Evolutionary conservation across 2,329 filamentous ascomycete species (phyloP), one percentile per base, ranked within the genome.

Genomic region (Graphiopsis chlorocephala): DNA sequence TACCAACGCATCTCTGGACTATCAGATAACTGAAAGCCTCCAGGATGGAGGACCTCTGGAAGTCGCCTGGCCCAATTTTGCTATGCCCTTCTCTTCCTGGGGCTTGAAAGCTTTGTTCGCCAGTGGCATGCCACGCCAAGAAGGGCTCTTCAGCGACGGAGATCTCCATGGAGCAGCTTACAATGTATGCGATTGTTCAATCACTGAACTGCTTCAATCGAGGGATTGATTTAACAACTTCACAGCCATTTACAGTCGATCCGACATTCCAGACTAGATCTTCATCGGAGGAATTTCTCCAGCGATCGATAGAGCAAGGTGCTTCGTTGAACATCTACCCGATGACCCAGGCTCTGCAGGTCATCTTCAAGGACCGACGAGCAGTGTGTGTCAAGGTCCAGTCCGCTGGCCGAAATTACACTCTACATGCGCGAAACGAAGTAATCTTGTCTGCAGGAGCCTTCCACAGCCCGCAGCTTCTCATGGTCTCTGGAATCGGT

Each of bases 371-470:
- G 33, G 59, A 65, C 14, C 70, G 42, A 23, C 29, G 31, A 7
- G 59, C 59, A 5, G 53, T 47, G 1, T 47, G 59, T 15, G 70
- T 75, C 35, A 56, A 71, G 52, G 72, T 73, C 28, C 62, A 73
- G 61, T 72, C 73, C 29, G 70, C 69, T 4, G 71, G 66, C 26
- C 48, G 64, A n/a, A 64, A 58, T n/a, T 73, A 67, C 56, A 72
- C 59, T 15, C 65, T 76, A 2, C 70, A 69, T n/a, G 70, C 77
- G 29, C 31, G 67, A 2, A 75, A 73, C 38, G 74, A 77, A 58
- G 72, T 76, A 2, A 74, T 77, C n/a, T 31, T 74, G 8, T 71
- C 68, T 35, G 70, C 72, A n/a, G 73, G 74, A 15, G 69, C 69
- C 0, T 72, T 71, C 57, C 72, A 75, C 52, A 72, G 73, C 2